Percentiles rank a stretch among this genome's conserved stretches.
phyloP scores from a whole-genome alignment of 2,329 filamentous ascomycete genomes.

The Fusarium mundagurra region DNA sequence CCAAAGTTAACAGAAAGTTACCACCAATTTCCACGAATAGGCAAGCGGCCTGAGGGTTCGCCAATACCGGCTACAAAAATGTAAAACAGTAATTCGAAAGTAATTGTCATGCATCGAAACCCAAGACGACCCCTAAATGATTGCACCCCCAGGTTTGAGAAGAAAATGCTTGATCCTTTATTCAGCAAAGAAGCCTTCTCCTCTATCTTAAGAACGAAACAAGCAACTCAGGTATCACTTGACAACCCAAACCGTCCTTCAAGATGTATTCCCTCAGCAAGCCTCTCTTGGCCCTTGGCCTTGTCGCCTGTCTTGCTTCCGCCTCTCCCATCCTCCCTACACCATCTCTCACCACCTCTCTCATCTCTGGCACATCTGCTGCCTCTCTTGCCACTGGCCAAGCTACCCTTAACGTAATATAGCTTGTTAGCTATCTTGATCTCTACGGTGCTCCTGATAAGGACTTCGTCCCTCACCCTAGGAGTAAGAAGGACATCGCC shows the following conservation, averaged over 20 bases:
- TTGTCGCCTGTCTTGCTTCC: neutral
- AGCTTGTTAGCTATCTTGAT: neutral
- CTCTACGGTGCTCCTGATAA: neutral
- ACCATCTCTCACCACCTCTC: neutral
- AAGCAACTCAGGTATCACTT: neutral
- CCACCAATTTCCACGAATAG: neutral
- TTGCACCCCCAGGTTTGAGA: too few relatives aligned
- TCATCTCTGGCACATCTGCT: neutral
- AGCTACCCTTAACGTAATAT: neutral
- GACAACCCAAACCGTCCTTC: neutral
- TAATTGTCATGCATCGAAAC: too few relatives aligned
- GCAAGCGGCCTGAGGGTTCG: rapidly evolving
- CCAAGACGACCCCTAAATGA: too few relatives aligned
- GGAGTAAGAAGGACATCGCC: neutral
- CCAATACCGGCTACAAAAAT: rapidly evolving
- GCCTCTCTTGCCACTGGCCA: neutral
- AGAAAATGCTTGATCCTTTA: neutral
- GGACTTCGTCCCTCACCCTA: neutral
- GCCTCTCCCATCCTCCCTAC: neutral
- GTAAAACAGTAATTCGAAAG: too few relatives aligned
- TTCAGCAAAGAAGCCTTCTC: neutral
- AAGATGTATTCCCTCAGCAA: neutral
- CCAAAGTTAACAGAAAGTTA: neutral
- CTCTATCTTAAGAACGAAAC: neutral
- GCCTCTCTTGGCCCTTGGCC: neutral